Evolutionary conservation across 2,329 filamentous ascomycete genomes (phyloP).

Genomic region (Exophiala dermatitidis): DNA sequence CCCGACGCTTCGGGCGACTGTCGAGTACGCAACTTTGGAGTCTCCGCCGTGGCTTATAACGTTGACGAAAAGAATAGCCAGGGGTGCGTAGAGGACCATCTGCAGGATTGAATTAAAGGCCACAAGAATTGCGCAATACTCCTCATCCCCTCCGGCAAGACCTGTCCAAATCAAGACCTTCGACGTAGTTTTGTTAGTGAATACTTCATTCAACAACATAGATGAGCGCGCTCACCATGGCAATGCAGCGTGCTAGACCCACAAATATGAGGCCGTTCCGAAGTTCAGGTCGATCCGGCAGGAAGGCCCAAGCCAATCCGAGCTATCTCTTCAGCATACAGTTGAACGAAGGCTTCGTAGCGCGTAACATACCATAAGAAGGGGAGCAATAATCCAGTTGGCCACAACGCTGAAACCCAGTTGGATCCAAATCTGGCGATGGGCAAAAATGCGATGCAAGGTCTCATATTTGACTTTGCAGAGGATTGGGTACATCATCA

Average conservation of each 20-base stretch:
- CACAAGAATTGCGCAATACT: slow-evolving; percentile 78
- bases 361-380: slow-evolving; percentile 62
- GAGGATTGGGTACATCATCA: slow-evolving; percentile 93
- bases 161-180: slow-evolving; percentile 66
- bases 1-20: slow-evolving; percentile 70
- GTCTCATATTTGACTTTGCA: slow-evolving; percentile 78
- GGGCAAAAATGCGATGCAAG: slow-evolving; percentile 57
- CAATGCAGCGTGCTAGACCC: slow-evolving; percentile 77
- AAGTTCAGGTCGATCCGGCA: slow-evolving; percentile 45
- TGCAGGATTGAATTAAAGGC: slow-evolving; percentile 69
- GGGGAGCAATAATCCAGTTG: slow-evolving; percentile 77
- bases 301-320: slow-evolving; percentile 45
- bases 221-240: slow-evolving; percentile 55
- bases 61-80: slow-evolving; percentile 62
- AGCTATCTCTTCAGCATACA: slow-evolving; percentile 35
- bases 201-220: neutral
- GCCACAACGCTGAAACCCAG: slow-evolving; percentile 67
- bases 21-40: slow-evolving; percentile 47
- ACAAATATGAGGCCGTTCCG: slow-evolving; percentile 69
- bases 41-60: slow-evolving; percentile 53
- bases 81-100: slow-evolving; percentile 64
- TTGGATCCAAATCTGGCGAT: slow-evolving; percentile 64
- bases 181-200: slow-evolving; percentile 27
- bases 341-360: neutral
- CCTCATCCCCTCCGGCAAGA: slow-evolving; percentile 65